A percentile compares a stretch with the other conserved stretches of the same genome.
Evolutionary conservation across 352 stramenopile genomes (phyloP).

Genomic region (Globisporangium cederbergense): DNA sequence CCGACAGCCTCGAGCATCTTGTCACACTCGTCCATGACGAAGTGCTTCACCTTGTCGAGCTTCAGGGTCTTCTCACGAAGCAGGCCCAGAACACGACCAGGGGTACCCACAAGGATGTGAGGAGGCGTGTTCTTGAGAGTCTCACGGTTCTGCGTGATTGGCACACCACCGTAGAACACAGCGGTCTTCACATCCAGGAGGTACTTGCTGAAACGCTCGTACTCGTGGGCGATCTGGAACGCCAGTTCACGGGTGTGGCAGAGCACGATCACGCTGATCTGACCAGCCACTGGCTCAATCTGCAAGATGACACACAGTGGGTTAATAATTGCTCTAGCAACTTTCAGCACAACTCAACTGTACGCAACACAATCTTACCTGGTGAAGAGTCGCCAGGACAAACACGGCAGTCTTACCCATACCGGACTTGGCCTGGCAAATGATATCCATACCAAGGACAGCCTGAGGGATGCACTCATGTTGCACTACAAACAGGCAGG

Average conservation of each 20-base stretch:
- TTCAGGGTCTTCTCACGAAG: slow-evolving; percentile 96
- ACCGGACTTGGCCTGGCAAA: slow-evolving; percentile 99
- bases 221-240: slow-evolving; percentile 99
- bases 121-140: slow-evolving; percentile 95
- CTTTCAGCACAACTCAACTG: background rate
- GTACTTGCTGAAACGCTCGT: slow-evolving; percentile 99
- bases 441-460: slow-evolving; percentile 99
- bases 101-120: slow-evolving; percentile 98
- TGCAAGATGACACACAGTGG: slow-evolving; percentile 20
- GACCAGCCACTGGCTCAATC: slow-evolving; percentile 86
- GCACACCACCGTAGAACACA: slow-evolving; percentile 96
- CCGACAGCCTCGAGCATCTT: slow-evolving; percentile 97
- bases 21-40: slow-evolving; percentile 99
- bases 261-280: slow-evolving; percentile 97
- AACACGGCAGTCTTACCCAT: slow-evolving; percentile 99
- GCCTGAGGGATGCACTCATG: slow-evolving; percentile 99
- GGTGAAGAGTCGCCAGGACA: slow-evolving; percentile 98
- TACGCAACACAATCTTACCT: slow-evolving; percentile 57
- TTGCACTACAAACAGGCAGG: slow-evolving; percentile 76
- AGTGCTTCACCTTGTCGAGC: slow-evolving; percentile 99
- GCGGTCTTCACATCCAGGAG: slow-evolving; percentile 94
- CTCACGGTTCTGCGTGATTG: slow-evolving; percentile 94
- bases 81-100: slow-evolving; percentile 91
- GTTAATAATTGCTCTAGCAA: background rate
- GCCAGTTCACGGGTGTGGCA: slow-evolving; percentile 99